Evolutionary conservation across 106 monocot genomes (phyloP), one percentile per base, ranked within the genome.

Genomic region (Dendrobium huoshanense): DNA sequence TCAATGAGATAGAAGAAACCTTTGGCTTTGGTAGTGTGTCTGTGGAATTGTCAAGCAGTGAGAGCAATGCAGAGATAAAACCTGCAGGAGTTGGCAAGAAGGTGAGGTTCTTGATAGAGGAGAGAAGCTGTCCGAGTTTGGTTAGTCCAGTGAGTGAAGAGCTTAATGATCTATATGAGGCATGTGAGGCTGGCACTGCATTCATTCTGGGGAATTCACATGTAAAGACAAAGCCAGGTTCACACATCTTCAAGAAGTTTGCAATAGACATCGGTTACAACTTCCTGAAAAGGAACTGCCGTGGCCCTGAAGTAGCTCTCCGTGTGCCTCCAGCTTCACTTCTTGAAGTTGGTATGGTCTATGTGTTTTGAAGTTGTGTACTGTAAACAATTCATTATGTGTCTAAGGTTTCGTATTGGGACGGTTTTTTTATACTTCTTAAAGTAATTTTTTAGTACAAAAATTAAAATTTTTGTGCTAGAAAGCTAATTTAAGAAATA

Each of bases 261-360:
- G 92, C 86, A 1, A 74, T 90, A 7, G 84, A 88, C 77, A 59
- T 86, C 22, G 87, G 84, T 9, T 92, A 90, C 75, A 90, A 90
- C 51, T 92, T 92, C 65, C 75, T 92, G 58, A 84, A 86, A 24
- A 86, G 90, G 67, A 92, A 92, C 75, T 92, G 92, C 83, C 73
- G 92, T 64, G 90, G 92, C 0, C 80, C 92, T 0, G 90, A 92
- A 5, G 90, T 92, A 44, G 92, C 79, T 24, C 86, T 90, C 2
- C 41, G 81, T 43, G 88, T 92, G 22, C 92, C 92, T 3, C 86
- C 92, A 7, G 90, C 90, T 13, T 92, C 92, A 0, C 80, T 92
- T 20, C 88, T 92, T 8, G 92, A 92, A 82, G 89, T 92, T 41
- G 90, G 90, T 3, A 92, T 92, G 90, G 90, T 92, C 2, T 92